Conservation (phyloP, 2,329 filamentous ascomycete genomes). For the Blumeriella jaapii region DNA sequence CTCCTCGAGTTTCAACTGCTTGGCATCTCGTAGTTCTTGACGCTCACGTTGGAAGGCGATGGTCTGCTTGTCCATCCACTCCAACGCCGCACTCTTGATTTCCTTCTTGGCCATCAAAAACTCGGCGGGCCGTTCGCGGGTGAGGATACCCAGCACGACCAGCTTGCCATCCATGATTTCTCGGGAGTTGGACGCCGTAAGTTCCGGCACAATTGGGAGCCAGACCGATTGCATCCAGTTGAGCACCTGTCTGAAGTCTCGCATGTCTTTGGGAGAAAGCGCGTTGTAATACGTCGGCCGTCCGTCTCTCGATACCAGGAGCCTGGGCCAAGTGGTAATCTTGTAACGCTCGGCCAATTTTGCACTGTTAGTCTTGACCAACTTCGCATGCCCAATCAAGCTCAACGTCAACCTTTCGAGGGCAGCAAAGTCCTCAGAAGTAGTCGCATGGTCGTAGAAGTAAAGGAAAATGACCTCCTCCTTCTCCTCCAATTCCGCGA, state of each 20-base stretch:
- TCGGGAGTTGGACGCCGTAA: constrained; percentile 80
- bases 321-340: constrained; percentile 91
- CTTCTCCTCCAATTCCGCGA: constrained; percentile 77
- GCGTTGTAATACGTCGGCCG: constrained; percentile 84
- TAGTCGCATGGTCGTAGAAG: constrained; percentile 94
- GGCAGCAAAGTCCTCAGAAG: constrained; percentile 80
- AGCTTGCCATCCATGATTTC: constrained; percentile 94
- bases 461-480: constrained; percentile 96
- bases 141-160: constrained; percentile 86
- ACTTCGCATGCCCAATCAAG: constrained; percentile 79
- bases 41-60: constrained; percentile 85
- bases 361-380: constrained; percentile 82
- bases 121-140: constrained; percentile 65
- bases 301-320: constrained; percentile 81
- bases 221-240: constrained; percentile 95
- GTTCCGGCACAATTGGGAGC: constrained; percentile 89
- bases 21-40: constrained; percentile 85
- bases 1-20: constrained; percentile 92
- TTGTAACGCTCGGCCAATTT: constrained; percentile 73
- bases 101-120: constrained; percentile 73
- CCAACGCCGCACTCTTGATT: constrained; percentile 87
- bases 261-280: constrained; percentile 82
- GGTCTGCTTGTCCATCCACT: constrained; percentile 97
- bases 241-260: constrained; percentile 69
- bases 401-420: constrained; percentile 77